Base-by-base conservation (phyloP, 2,329 filamentous ascomycete species). In the Ophiostoma quercus region DNA sequence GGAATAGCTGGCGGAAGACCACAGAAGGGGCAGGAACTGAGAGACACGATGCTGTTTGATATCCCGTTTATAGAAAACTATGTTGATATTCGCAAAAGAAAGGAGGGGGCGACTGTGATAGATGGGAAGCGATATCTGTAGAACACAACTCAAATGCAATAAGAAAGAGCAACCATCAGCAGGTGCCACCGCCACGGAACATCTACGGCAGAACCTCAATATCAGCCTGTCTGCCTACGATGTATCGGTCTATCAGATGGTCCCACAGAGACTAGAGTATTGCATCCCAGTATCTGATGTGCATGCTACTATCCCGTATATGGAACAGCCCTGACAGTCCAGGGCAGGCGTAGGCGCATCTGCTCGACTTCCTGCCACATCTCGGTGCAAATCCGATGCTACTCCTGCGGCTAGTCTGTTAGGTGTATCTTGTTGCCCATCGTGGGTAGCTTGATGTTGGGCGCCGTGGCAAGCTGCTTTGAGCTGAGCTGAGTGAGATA, bases 11-110 rank as follows among this genome's bases (percentile, higher is more conserved):
- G 67, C 63, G 67, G 63, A 67, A 68, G 43, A 22, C 43, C 47
- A 43, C 47, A 71, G 14, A 71, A 67, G n/a, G 29, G 62, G 67
- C 67, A 70, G 69, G 69, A 68, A 67, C 19, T 34, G 29, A 14
- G 43, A 14, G 41, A 5, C 41, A 54, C 25, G 16, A 25, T 29
- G 25, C 25, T 29, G 25, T 29, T 29, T 29, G 25, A 29, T 29
- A 29, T 29, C 25, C 2, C 25, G 25, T 29, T 29, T 2, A 2
- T 2, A 29, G 25, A 29, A 2, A 1, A 29, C n/a, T 1, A 29
- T 29, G 25, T 29, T 29, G 25, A 29, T 29, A 29, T 29, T 29
- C 25, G 25, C 25, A 39, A 39, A 39, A 9, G 6, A 37, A n/a
- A 25, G 22, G 54, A 32, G 34, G 14, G 57, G 34, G 57, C 57